Evolutionary conservation across 192 early-diverging fungal species (phyloP), one percentile per base, ranked within the genome.

Genomic region (Pilobolus umbonatus): DNA sequence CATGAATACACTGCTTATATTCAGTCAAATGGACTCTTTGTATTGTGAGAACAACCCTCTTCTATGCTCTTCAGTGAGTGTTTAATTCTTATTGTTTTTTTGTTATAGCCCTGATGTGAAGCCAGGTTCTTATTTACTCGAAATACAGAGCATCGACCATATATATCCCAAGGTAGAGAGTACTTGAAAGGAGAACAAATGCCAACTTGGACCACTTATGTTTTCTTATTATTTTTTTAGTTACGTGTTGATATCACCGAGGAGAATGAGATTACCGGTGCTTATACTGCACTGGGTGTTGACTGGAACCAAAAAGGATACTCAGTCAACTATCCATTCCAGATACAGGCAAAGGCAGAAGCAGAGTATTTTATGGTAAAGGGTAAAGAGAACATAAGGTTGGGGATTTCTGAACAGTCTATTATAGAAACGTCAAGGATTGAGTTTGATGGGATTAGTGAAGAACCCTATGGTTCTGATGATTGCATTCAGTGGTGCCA

Each of bases 381-480:
- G 42, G 24, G 3, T 15, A 44, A 50, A 46, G 30, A 32, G 11
- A 17, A 15, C 14, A 29, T 30, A 30, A 15, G 26, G 40, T 19
- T 35, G 19, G 17, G 34, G 12, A 25, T 9, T 12, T 24, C 12
- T 32, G 14, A 36, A 32, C 12, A n/a, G n/a, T n/a, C n/a, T n/a
- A 17, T 44, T 24, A 14, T 60, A 83, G 81, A 58, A 68, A 62
- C 72, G 75, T 28, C 72, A 83, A 68, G 73, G 72, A 8, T 83
- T 83, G 55, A 78, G 76, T 38, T 31, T 78, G 22, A 60, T 72
- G 52, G 69, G 69, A 15, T 56, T 83, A 49, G 75, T 83, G 36
- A 72, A 73, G 42, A 83, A 83, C 64, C 81, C 81, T 7, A 79
- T 80, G 75, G 71, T 83, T 61, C 62, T 83, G 43, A 78, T 83